Base-by-base conservation (phyloP, 2,329 filamentous ascomycete genomes). In the Macrophomina tecta region DNA sequence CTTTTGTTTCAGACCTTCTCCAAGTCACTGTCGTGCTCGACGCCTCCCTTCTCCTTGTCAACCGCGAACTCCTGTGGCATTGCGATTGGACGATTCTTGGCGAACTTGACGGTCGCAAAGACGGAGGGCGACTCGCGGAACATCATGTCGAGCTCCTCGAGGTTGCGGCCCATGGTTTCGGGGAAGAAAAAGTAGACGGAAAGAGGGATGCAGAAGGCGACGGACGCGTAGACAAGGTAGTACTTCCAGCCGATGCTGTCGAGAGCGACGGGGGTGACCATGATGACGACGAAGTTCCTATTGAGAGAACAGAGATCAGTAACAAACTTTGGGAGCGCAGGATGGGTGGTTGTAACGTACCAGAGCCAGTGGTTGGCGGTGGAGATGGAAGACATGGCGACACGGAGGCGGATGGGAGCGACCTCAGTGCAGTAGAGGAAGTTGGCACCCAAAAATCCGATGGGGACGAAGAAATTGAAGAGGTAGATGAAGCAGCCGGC, bases 381-480 rank as follows among this genome's bases (percentile, higher is more conserved):
- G 0, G 83, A 85, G 48, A 88, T 83, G 40, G 83, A 82, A 1
- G 84, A 83, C 81, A 88, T 87, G 23, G 84, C 81, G 68, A 85
- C 83, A 23, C 84, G 78, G 34, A 86, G 74, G 11, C 82, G 76
- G 16, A 84, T 77, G 0, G 86, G 86, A 0, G 85, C 85, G 18
- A 88, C 79, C 71, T 88, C 86, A 1, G 86, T 83, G 67, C 85
- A 86, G 75, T 88, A 89, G 23, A 88, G 78, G 76, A 87, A 88
- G 70, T 86, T 87, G 38, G 85, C 82, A 1, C 86, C 86, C 0
- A 87, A 79, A 76, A 87, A 87, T 0, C 85, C 86, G 66, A 87
- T 84, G 0, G 84, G 85, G 52, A 87, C 84, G 75, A 88, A 88
- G 70, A 84, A 85, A 75, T 87, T 86, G 78, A 86, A 89, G 55